These are phyloP conservation scores for Colletotrichum sp. DNA, from an alignment of 2,329 filamentous ascomycete genomes.

Conservation along the genomic window DNA sequence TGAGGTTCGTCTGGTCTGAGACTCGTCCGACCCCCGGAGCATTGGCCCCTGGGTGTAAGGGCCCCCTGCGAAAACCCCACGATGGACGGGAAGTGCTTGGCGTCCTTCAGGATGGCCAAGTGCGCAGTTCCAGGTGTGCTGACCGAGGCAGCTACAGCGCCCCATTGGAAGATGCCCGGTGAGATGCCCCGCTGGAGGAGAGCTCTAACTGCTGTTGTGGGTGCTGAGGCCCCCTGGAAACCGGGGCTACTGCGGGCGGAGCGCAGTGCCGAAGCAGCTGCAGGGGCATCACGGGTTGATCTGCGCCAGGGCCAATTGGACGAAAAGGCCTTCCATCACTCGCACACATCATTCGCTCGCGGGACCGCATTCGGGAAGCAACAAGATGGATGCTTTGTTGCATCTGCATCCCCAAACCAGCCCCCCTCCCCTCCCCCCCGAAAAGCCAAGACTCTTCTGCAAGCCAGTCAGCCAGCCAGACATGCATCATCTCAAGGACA, in stretches of 20 bases:
- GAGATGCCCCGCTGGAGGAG: not conserved
- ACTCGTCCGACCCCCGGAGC: slow-evolving; percentile 7
- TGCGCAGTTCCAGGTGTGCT: not conserved
- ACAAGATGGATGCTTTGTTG: not conserved
- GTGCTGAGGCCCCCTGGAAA: not conserved
- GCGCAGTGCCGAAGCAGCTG: not conserved
- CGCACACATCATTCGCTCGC: not conserved
- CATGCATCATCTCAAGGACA: not conserved
- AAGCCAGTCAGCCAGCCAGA: not conserved
- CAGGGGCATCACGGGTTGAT: slow-evolving; percentile 2
- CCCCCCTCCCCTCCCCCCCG: not conserved
- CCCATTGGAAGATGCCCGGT: not conserved
- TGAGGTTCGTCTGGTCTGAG: slow-evolving; percentile 16
- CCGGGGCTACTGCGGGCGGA: not conserved
- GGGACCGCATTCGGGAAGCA: not conserved
- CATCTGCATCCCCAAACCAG: not conserved
- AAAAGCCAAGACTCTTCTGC: not conserved
- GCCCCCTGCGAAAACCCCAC: slow-evolving; percentile 3
- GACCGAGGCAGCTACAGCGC: not conserved
- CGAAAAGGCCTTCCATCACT: not conserved
- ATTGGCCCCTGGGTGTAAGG: not conserved
- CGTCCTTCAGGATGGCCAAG: not conserved
- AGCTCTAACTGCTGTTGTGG: not conserved
- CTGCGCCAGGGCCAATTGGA: slow-evolving; percentile 4
- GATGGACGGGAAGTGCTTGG: slow-evolving; percentile 2